Conservation (phyloP, 192 early-diverging fungal species). For the Coemansia sp. region DNA sequence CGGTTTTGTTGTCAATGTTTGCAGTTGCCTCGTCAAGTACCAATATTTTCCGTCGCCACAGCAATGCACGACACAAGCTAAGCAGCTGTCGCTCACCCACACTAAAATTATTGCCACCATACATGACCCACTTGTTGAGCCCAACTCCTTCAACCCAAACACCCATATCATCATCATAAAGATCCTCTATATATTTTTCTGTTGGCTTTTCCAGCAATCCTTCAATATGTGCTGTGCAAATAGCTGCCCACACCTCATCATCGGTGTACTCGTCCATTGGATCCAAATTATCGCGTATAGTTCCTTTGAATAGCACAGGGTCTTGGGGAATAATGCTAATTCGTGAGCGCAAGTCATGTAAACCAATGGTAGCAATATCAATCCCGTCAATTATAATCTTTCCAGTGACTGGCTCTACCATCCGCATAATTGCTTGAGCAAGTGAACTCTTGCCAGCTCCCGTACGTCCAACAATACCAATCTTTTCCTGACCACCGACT, state of each 20-base stretch:
- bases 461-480: conserved; percentile 87
- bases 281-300: conserved; percentile 71
- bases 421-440: conserved; percentile 62
- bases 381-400: conserved; percentile 65
- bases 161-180: conserved; percentile 1
- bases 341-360: conserved; percentile 60
- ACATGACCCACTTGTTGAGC: conserved; percentile 20
- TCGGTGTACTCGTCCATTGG: conserved; percentile 59
- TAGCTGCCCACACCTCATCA: conserved; percentile 62
- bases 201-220: conserved; percentile 41
- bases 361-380: conserved; percentile 56
- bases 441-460: conserved; percentile 73
- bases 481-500: conserved; percentile 62
- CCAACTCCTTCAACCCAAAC: conserved; percentile 13
- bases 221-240: conserved; percentile 44
- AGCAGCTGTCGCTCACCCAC: conserved; percentile 71
- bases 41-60: conserved; percentile 66
- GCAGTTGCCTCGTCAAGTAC: conserved; percentile 78
- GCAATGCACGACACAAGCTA: conserved; percentile 60
- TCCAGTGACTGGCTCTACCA: conserved; percentile 59
- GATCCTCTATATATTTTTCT: conserved; percentile 4
- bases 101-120: conserved; percentile 66
- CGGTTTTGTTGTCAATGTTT: conserved; percentile 58
- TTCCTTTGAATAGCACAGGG: conserved; percentile 59
- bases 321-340: conserved; percentile 71